Conservation (phyloP, 2,329 filamentous ascomycete genomes). For the Daldinia sp. region DNA sequence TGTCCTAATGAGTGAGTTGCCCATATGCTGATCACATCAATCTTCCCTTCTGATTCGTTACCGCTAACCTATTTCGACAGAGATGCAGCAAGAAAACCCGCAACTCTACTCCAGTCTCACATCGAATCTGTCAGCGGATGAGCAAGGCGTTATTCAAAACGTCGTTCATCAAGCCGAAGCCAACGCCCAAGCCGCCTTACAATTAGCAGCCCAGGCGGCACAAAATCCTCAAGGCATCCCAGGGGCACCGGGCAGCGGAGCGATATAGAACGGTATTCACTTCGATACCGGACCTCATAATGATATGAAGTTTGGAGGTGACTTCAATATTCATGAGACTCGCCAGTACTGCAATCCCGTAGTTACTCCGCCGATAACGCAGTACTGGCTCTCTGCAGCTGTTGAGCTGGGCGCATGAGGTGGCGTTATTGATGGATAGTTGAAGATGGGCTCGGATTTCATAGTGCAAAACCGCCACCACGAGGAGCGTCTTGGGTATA, state of each 20-base stretch:
- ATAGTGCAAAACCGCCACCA: conserved; percentile 9
- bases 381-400: conserved; percentile 9
- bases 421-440: conserved; percentile 16
- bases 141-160: conserved; percentile 80
- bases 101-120: conserved; percentile 86
- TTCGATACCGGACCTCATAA: background rate
- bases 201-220: conserved; percentile 33
- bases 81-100: conserved; percentile 88
- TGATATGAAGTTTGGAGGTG: background rate
- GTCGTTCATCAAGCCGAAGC: conserved; percentile 76
- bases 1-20: conserved; percentile 79
- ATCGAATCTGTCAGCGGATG: conserved; percentile 78
- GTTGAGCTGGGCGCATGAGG: conserved; percentile 9
- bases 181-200: conserved; percentile 51
- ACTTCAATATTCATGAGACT: background rate
- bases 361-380: conserved; percentile 2
- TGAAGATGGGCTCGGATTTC: background rate
- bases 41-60: background rate
- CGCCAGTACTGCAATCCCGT: background rate
- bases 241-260: conserved; percentile 23
- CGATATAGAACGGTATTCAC: conserved; percentile 14
- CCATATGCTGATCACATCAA: background rate
- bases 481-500: conserved; percentile 19
- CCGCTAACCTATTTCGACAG: conserved; percentile 57
- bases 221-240: conserved; percentile 29